Evolutionary conservation across 108 stramenopile species (phyloP), one percentile per base, ranked within the genome.

Genomic region (Cyclotella sp.): DNA sequence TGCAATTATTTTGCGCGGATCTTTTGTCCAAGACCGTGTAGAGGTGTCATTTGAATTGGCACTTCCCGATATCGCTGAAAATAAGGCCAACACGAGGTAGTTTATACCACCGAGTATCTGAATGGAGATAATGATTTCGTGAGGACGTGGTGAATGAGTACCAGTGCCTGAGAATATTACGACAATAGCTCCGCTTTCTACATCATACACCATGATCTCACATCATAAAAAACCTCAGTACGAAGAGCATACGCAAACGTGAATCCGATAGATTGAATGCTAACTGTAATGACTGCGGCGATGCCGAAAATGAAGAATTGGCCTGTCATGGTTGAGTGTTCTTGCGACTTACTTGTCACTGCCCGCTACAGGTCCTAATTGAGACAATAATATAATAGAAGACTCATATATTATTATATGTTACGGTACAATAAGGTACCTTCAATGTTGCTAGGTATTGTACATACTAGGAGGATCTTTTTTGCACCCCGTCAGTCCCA

Each of bases 181-280:
- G 34, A 34, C 34, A 34, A 5, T 34, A 6, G 34, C 34, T 34
- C n/a, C n/a, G n/a, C n/a, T n/a, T n/a, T n/a, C n/a, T n/a, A n/a
- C n/a, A n/a, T n/a, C n/a, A n/a, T n/a, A n/a, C n/a, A n/a, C n/a
- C n/a, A n/a, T n/a, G n/a, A n/a, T n/a, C 60, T 62, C 12, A 62
- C 60, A 68, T 88, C 90, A 57, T 90, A 90, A 73, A 90, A 88
- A 0, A 46, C 76, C 69, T 90, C 90, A 10, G 90, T 90, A 67
- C 85, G 82, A 12, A 83, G 73, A 1, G 75, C 42, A 43, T 85
- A 86, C n/a, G 90, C 87, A 4, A 63, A 79, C 0, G 60, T 42
- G 70, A 88, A 90, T 9, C 90, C 90, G 14, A 54, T 3, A 0
- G 74, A 60, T 70, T 90, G 90, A 51, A 90, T 72, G 8, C 74